Percentiles rank a stretch among this genome's conserved stretches.
These are phyloP conservation scores for Puccinia triticina DNA, from an alignment of 1,284 basidiomycete genomes.

Conservation along the genomic window DNA sequence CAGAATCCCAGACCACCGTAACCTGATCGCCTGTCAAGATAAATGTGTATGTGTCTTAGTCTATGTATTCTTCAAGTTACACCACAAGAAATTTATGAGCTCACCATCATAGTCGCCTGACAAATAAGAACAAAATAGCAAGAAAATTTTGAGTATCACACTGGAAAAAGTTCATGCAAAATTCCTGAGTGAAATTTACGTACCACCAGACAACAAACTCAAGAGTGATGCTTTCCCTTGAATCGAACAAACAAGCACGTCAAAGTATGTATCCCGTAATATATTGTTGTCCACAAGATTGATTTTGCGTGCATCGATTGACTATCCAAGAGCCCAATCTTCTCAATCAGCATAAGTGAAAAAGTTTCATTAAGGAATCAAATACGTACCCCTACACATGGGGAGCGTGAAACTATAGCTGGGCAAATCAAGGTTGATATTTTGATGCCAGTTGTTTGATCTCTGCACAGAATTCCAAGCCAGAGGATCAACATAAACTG, in stretches of 20 bases:
- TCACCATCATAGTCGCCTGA: slow-evolving; percentile 49
- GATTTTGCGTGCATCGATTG: slow-evolving; percentile 39
- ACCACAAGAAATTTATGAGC: no score
- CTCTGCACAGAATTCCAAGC: background rate
- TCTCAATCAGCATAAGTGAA: no score
- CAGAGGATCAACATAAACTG: background rate
- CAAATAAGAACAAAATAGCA: background rate
- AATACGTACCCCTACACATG: slow-evolving; percentile 24
- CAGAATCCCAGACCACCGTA: slow-evolving; percentile 16
- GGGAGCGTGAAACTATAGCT: slow-evolving; percentile 29
- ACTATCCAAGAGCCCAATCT: background rate
- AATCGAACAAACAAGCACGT: slow-evolving; percentile 46
- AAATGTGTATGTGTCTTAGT: no score
- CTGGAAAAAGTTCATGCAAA: background rate
- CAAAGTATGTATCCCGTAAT: slow-evolving; percentile 23
- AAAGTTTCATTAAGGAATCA: background rate
- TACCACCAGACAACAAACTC: slow-evolving; percentile 44
- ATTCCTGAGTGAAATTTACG: background rate
- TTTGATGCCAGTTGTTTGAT: background rate
- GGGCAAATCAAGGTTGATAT: slow-evolving; percentile 4
- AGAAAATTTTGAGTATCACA: background rate
- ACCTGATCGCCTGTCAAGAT: slow-evolving; percentile 51
- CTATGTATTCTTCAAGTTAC: no score
- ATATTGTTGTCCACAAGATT: slow-evolving; percentile 27
- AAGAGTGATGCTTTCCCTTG: slow-evolving; percentile 26